Evolutionary conservation across 2,329 filamentous ascomycete genomes (phyloP).

Genomic region (Fusarium aywerte): DNA sequence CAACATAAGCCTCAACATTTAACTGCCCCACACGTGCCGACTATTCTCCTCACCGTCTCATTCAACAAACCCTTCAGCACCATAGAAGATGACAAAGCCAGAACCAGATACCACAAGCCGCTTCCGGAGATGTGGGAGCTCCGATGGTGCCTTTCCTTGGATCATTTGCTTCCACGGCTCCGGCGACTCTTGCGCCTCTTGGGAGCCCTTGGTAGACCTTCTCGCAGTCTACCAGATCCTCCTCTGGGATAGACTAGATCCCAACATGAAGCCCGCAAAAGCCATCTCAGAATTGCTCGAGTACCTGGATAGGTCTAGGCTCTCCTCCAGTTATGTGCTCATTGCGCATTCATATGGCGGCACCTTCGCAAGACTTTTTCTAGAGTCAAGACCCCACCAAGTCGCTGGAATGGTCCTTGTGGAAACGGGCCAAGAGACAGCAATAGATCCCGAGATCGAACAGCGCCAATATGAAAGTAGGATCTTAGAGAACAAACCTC

Average conservation of each 20-base stretch:
- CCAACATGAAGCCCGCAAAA: background rate
- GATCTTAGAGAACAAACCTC: slow-evolving; percentile 27
- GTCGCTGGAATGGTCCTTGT: slow-evolving; percentile 39
- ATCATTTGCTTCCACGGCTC: slow-evolving; percentile 41
- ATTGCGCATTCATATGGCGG: slow-evolving; percentile 40
- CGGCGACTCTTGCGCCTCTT: slow-evolving; percentile 35
- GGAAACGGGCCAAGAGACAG: slow-evolving; percentile 41
- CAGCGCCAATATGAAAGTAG: slow-evolving; percentile 26
- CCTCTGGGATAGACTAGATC: slow-evolving; percentile 25
- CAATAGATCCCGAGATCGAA: slow-evolving; percentile 16
- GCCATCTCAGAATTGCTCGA: background rate
- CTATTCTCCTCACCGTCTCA: background rate
- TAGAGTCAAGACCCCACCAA: slow-evolving; percentile 20
- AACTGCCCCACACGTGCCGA: background rate
- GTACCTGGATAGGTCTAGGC: background rate
- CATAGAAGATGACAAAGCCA: background rate
- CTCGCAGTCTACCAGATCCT: slow-evolving; percentile 22
- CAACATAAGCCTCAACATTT: background rate
- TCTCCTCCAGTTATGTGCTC: slow-evolving; percentile 10
- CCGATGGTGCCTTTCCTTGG: slow-evolving; percentile 1
- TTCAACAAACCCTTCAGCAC: background rate
- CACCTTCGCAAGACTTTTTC: slow-evolving; percentile 31
- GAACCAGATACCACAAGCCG: background rate
- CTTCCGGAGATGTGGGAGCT: background rate
- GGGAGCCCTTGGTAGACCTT: slow-evolving; percentile 14